These are phyloP conservation scores for Rhipidocladum racemiflorum DNA, from an alignment of 176 grass and related monocot species.

Conservation along the genomic window DNA sequence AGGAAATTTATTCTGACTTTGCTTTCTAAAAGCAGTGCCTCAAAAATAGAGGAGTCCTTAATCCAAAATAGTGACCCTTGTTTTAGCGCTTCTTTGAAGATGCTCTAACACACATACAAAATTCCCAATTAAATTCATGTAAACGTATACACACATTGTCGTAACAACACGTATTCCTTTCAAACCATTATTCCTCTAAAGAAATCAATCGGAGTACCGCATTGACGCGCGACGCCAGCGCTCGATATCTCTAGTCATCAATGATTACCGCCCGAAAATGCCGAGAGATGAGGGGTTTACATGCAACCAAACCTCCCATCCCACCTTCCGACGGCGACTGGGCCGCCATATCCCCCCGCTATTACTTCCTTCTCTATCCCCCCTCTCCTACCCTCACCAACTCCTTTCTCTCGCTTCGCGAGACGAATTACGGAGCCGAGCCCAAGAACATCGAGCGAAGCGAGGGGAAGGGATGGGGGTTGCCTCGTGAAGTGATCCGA, in stretches of 20 bases:
- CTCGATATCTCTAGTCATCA: neutral
- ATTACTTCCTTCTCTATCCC: slow-evolving; percentile 8
- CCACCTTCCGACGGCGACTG: slow-evolving; percentile 51
- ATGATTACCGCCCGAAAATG: slow-evolving; percentile 40
- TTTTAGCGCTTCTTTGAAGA: no score
- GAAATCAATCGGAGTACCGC: neutral
- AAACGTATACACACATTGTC: neutral
- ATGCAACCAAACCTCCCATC: slow-evolving; percentile 27
- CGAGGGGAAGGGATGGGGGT: neutral
- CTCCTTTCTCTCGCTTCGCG: slow-evolving; percentile 31
- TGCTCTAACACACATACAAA: neutral
- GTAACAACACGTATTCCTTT: neutral
- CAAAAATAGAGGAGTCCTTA: no score
- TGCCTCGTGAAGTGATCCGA: slow-evolving; percentile 37
- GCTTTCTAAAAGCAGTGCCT: no score
- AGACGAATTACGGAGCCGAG: slow-evolving; percentile 5
- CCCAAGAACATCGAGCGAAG: neutral
- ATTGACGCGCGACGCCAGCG: neutral
- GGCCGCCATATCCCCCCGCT: slow-evolving; percentile 35
- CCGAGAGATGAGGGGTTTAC: slow-evolving; percentile 39
- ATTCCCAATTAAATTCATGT: neutral
- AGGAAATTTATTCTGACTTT: no score
- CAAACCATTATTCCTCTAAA: neutral
- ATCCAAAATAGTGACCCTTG: no score
- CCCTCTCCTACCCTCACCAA: slow-evolving; percentile 33